Conservation (phyloP, 2,329 filamentous ascomycete species). For the Pezizomycotina sp. region DNA sequence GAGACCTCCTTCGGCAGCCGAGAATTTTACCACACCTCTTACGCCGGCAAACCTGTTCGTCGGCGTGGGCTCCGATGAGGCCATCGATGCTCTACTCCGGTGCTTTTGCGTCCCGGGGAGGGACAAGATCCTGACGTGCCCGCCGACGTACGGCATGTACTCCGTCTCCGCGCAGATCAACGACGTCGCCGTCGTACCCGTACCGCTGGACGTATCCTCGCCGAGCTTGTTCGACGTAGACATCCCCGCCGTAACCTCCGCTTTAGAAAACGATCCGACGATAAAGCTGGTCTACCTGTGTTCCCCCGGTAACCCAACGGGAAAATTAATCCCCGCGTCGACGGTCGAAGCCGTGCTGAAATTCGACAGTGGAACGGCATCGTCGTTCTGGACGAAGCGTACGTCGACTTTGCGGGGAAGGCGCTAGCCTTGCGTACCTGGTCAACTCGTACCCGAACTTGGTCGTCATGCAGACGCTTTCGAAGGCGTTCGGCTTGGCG, state of each 20-base stretch:
- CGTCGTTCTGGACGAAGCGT: conserved; percentile 86
- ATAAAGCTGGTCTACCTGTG: conserved; percentile 89
- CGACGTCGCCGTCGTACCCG: conserved; percentile 68
- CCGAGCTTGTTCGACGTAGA: conserved; percentile 59
- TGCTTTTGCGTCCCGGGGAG: conserved; percentile 78
- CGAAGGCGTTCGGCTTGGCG: conserved; percentile 89
- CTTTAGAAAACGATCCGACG: conserved; percentile 44
- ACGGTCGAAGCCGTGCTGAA: conserved; percentile 58
- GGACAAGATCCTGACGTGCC: conserved; percentile 86
- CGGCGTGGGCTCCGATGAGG: conserved; percentile 90
- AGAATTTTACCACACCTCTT: too few relatives aligned
- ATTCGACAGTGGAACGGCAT: conserved; percentile 92
- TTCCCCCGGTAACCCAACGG: conserved; percentile 90
- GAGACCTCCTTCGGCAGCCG: conserved; percentile 38
- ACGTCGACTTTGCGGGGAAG: conserved; percentile 82
- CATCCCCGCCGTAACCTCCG: conserved; percentile 47
- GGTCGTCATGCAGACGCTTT: conserved; percentile 96
- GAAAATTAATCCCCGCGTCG: conserved; percentile 53
- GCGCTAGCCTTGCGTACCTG: conserved; percentile 74
- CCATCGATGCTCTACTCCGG: conserved; percentile 81
- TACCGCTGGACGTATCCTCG: conserved; percentile 41
- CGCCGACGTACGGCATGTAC: conserved; percentile 98
- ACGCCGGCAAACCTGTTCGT: conserved; percentile 77
- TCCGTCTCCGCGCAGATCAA: conserved; percentile 85
- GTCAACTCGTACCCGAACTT: conserved; percentile 86